These are phyloP conservation scores for Sergeia podlipaevii DNA, from an alignment of 208 protist genomes.

Conservation along the genomic window DNA sequence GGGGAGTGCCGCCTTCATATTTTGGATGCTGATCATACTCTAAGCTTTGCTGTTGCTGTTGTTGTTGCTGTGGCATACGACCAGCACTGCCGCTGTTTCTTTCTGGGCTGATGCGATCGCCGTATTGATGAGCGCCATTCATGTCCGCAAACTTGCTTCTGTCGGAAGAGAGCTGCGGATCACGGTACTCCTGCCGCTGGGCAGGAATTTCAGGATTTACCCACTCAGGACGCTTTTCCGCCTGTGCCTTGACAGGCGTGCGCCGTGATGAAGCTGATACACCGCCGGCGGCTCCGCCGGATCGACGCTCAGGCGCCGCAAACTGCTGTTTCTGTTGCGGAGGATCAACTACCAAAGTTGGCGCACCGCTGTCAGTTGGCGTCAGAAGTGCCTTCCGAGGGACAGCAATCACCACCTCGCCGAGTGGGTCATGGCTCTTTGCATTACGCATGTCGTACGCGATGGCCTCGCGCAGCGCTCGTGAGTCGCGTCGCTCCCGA, in stretches of 20 bases:
- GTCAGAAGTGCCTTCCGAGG: constrained; percentile 70
- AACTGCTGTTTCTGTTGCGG: too few relatives aligned
- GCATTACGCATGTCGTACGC: constrained; percentile 82
- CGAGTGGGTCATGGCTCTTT: constrained; percentile 69
- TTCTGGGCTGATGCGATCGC: too few relatives aligned
- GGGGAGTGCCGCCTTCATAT: too few relatives aligned
- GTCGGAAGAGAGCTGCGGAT: too few relatives aligned
- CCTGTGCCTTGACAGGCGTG: constrained; percentile 2
- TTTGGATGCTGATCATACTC: too few relatives aligned
- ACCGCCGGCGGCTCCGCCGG: neutral
- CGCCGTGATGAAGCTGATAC: constrained; percentile 4
- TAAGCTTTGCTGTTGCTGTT: too few relatives aligned
- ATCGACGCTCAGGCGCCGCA: neutral
- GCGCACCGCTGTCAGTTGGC: neutral
- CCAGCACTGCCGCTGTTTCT: too few relatives aligned
- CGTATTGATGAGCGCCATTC: too few relatives aligned
- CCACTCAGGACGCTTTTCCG: constrained; percentile 31
- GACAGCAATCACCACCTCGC: constrained; percentile 76
- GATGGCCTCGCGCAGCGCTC: constrained; percentile 76
- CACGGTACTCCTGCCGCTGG: constrained; percentile 2
- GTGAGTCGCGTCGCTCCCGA: constrained; percentile 57
- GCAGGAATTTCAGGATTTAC: constrained; percentile 22
- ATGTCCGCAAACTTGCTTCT: too few relatives aligned
- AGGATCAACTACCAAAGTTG: neutral
- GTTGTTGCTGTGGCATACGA: too few relatives aligned